Base-by-base conservation (phyloP, 345 rosid genomes). In the Turritis glabra region DNA sequence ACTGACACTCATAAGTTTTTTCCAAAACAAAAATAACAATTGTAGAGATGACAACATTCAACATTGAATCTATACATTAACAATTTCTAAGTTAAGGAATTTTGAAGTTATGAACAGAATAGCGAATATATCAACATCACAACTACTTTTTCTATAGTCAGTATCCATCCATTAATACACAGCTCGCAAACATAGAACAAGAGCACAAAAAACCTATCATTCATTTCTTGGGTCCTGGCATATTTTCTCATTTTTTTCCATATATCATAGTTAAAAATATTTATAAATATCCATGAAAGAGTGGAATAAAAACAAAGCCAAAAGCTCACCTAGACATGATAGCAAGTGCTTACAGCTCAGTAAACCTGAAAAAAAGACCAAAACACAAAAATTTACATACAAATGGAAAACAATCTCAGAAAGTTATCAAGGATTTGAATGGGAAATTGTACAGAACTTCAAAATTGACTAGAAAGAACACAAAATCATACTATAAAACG, bases 281-380 rank as follows among this genome's bases (percentile, higher is more conserved):
- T 5, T 23, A n/a, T 15, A 38, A 23, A 12, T 41, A 29, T 26
- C 23, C 44, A 53, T 9, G 22, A 33, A 71, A 29, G 17, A 17
- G 22, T 1, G 19, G 2, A 9, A n/a, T n/a, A 61, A 41, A 22
- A 55, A 13, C 41, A 57, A 67, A 51, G 38, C n/a, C 44, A 69
- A 69, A 69, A 67, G 37, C 76, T 3, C 18, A 77, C 80, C 76
- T 77, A 47, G 76, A 77, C 80, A 77, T 77, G 60, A 70, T 77
- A 19, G 7, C 22, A 32, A 71, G 75, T 25, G 69, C 33, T 69
- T 43, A 51, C 52, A 69, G 71, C 58, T 64, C 54, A 26, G 67
- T 27, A 44, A 70, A 56, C 76, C 76, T 55, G 71, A n/a, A 5
- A 46, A 51, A 67, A 22, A 59, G 13, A 67, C 29, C 40, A 55